Base-by-base conservation (phyloP, 441 rosid genomes). In the Pelargonium australe region DNA sequence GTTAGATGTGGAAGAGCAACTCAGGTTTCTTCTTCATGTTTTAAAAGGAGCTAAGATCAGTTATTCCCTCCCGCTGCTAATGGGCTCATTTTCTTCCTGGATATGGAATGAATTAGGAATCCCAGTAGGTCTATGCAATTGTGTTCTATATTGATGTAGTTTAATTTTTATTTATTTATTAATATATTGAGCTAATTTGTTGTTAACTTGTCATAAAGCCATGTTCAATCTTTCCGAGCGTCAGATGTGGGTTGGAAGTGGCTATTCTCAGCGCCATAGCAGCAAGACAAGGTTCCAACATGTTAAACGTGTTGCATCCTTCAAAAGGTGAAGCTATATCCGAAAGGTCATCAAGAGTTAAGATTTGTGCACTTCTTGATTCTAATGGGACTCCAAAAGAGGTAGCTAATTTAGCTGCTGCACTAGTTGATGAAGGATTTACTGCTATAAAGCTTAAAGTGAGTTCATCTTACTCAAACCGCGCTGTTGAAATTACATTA, bases 221-320 rank as follows among this genome's bases (percentile, higher is more conserved):
- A 75, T 74, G 76, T 78, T 85, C 96, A 16, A 77, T 95, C 81
- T 88, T 86, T 74, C 94, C 96, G 8, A 95, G 96, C 83, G 94
- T 95, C 71, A 83, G 95, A 83, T 91, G 95, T 78, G 99, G 99
- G 78, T 73, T 95, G 73, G 99, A 95, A 87, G 90, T 89, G 97
- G 97, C 96, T 70, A 77, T 95, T 64, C 87, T 95, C 70, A 86
- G 78, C 78, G 97, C 88, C 53, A 61, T 91, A 61, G 90, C 94
- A 43, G 86, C 63, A 77, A 86, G 83, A 66, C 81, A 83, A 78
- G 84, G 85, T 75, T 81, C 84, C 67, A 83, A 82, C 79, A 80
- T 95, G 70, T 72, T 86, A 62, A 75, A 74, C 72, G 74, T 88
- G 67, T 86, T 85, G 62, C 77, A 75, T 75, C 78, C 82, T 51